Evolutionary conservation across 2,329 filamentous ascomycete genomes (phyloP), one percentile per base, ranked within the genome.

Genomic region (Alternaria dauci): DNA sequence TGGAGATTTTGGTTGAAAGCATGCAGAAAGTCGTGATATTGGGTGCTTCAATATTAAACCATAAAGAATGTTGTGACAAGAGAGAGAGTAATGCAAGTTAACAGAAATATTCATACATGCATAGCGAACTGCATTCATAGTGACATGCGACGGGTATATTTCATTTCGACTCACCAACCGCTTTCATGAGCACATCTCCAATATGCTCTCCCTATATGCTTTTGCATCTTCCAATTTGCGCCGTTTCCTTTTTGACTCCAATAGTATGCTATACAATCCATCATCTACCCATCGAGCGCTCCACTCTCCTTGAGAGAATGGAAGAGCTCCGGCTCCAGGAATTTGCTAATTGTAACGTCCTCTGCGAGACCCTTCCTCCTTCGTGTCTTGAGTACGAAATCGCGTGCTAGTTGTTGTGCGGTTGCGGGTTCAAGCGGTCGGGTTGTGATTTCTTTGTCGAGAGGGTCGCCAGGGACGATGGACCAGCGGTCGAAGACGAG

Each of bases 351-450:
- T 30, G 91, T 94, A 41, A 98, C 93, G 78, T 98, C 95, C 83
- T 98, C 95, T 64, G 92, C 94, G 63, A 99, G 80, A 2, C 95
- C 95, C 85, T 99, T 99, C 69, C 95, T 87, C 73, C 93, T 84
- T 69, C 95, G 87, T 9, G 95, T 99, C 87, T 99, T 99, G 64
- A 98, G 86, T 55, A 98, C 94, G 79, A 99, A 98, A 79, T 99
- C 95, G 63, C 95, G 86, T 1, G 95, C 95, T 50, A 94, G 96
- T 23, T 92, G 93, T 82, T 96, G 93, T 52, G 92, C 91, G 55
- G 87, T 87, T 1, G 95, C 95, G 65, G 94, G 93, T 79, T 98
- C 94, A 66, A 99, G 83, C 5, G 94, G 92, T 51, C 91, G 85
- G 57, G 95, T 83, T 67, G 93, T 88, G 63, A 96, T 89, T 62